Percentiles rank a stretch among this genome's conserved stretches.
Conservation (phyloP, 2,329 filamentous ascomycete genomes). For the Exophiala dermatitidis region DNA sequence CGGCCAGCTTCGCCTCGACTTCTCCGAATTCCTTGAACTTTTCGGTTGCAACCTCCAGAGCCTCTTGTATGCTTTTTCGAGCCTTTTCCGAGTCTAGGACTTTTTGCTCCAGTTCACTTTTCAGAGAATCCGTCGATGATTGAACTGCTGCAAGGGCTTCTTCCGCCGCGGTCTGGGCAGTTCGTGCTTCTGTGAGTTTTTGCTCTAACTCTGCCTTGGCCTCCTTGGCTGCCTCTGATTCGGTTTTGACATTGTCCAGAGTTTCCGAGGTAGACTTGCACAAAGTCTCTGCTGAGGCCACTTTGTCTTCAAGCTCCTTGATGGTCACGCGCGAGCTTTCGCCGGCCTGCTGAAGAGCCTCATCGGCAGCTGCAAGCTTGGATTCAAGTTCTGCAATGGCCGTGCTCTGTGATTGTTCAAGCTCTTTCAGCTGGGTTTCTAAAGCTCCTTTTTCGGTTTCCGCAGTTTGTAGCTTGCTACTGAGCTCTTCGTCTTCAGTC, state of each 20-base stretch:
- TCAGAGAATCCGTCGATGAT: conserved; percentile 3
- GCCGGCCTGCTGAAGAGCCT: neutral
- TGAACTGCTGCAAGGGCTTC: conserved; percentile 4
- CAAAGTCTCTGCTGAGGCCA: neutral
- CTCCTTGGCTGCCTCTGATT: neutral
- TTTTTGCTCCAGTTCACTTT: neutral
- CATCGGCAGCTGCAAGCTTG: neutral
- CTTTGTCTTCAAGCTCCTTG: neutral
- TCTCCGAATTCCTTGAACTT: neutral
- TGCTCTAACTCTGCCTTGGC: conserved; percentile 3
- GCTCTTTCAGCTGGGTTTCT: neutral
- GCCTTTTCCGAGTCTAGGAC: neutral
- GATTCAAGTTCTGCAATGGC: neutral
- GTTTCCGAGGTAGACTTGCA: conserved; percentile 3
- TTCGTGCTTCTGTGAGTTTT: conserved; percentile 4
- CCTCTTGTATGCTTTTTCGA: neutral
- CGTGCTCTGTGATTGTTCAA: conserved; percentile 6
- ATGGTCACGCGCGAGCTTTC: neutral
- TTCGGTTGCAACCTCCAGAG: neutral
- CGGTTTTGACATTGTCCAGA: conserved; percentile 4
- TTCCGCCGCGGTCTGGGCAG: conserved; percentile 7
- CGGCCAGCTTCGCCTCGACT: neutral
- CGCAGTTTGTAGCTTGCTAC: conserved; percentile 1
- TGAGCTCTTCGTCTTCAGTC: conserved; percentile 5
- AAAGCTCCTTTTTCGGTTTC: conserved; percentile 4